These are phyloP conservation scores for Rhizomucor pusillus DNA, from an alignment of 371 early-diverging fungal species.

Conservation along the genomic window DNA sequence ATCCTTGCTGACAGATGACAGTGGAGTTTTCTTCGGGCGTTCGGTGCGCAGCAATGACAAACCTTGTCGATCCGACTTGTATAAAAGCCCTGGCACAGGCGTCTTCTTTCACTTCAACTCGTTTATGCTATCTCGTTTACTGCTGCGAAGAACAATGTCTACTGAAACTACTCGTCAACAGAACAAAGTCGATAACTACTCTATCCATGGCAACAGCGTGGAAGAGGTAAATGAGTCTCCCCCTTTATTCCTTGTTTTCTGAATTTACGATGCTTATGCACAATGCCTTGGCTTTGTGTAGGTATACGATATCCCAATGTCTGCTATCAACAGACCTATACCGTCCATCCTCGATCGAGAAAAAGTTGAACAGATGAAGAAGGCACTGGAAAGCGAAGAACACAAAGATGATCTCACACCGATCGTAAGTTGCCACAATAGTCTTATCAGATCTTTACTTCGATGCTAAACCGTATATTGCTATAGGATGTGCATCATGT, in stretches of 20 bases:
- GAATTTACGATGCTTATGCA: too few relatives aligned
- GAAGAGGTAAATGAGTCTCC: constrained; percentile 19
- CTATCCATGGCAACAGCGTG: constrained; percentile 38
- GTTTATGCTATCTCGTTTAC: background rate
- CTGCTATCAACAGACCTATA: constrained; percentile 42
- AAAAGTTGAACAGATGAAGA: constrained; percentile 43
- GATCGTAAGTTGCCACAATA: constrained; percentile 22
- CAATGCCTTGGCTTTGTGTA: constrained; percentile 4
- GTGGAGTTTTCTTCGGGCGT: too few relatives aligned
- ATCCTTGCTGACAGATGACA: too few relatives aligned
- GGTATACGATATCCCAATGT: constrained; percentile 45
- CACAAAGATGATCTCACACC: constrained; percentile 41
- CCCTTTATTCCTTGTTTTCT: too few relatives aligned
- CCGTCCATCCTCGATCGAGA: constrained; percentile 38
- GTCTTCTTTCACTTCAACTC: too few relatives aligned
- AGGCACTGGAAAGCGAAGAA: constrained; percentile 21
- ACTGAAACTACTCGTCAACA: background rate
- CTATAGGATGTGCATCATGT: constrained; percentile 41
- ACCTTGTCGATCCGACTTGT: too few relatives aligned
- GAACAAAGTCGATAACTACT: constrained; percentile 32
- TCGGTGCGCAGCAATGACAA: too few relatives aligned
- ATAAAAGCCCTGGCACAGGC: too few relatives aligned
- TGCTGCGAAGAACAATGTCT: constrained; percentile 14
- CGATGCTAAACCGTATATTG: background rate
- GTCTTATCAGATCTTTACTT: background rate